Conservation (phyloP, 192 early-diverging fungal species). For the Rhizoclosmatium globosum region DNA sequence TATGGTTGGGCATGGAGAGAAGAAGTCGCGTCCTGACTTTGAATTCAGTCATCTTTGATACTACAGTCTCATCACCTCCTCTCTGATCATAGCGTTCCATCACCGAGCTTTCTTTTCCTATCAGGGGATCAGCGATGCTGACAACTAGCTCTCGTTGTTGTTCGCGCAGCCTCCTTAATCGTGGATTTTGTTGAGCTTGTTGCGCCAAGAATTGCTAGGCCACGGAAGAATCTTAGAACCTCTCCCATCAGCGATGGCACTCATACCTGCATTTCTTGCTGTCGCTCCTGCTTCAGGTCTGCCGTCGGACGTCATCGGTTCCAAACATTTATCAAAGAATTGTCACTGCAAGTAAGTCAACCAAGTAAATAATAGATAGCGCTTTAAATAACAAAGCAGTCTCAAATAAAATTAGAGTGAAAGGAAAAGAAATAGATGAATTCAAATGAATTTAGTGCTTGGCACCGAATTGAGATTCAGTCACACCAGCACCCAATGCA, state of each 20-base stretch:
- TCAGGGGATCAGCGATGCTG: conserved; percentile 36
- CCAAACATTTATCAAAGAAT: conserved; percentile 14
- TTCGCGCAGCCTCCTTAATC: conserved; percentile 21
- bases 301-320: conserved; percentile 4
- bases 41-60: neutral
- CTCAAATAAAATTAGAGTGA: neutral
- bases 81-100: conserved; percentile 10
- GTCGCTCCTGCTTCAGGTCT: conserved; percentile 29
- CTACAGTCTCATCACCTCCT: neutral
- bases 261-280: conserved; percentile 21
- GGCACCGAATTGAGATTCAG: conserved; percentile 54
- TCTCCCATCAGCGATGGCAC: neutral
- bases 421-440: neutral
- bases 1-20: neutral
- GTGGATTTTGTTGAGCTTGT: conserved; percentile 33
- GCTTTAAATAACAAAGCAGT: neutral
- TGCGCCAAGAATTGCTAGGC: conserved; percentile 32
- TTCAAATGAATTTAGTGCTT: conserved; percentile 24
- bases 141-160: conserved; percentile 33
- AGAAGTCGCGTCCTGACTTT: conserved; percentile 6
- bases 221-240: neutral
- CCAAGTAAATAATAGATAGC: neutral
- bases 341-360: neutral
- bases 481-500: conserved; percentile 89
- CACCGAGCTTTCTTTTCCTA: neutral